These are phyloP conservation scores for Endothia cerciana DNA, from an alignment of 2,329 filamentous ascomycete species.

Conservation along the genomic window DNA sequence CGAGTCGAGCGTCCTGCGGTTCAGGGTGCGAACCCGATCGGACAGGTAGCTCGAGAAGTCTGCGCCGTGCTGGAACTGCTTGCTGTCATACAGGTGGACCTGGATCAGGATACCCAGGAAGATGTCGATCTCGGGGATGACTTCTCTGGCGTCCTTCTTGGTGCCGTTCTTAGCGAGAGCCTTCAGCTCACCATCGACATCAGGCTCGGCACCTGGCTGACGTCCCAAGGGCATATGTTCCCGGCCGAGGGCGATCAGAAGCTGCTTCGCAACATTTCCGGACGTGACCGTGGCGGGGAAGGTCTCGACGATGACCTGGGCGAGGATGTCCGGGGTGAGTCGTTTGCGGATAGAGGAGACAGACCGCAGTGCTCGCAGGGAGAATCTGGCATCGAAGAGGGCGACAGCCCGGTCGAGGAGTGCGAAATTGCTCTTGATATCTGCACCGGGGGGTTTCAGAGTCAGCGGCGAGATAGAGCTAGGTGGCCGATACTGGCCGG, in stretches of 20 bases:
- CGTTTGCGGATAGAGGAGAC: slow-evolving; percentile 96
- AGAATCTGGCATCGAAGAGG: slow-evolving; percentile 93
- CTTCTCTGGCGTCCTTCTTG: slow-evolving; percentile 70
- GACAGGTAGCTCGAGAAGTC: slow-evolving; percentile 84
- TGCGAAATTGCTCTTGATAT: slow-evolving; percentile 93
- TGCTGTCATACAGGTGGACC: slow-evolving; percentile 86
- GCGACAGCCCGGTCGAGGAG: slow-evolving; percentile 90
- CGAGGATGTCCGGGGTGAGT: slow-evolving; percentile 79
- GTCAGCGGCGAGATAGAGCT: slow-evolving; percentile 11
- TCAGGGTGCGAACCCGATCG: slow-evolving; percentile 83
- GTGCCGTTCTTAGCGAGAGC: slow-evolving; percentile 53
- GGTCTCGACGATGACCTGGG: slow-evolving; percentile 79
- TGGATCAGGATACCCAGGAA: slow-evolving; percentile 86
- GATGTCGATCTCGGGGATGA: slow-evolving; percentile 84
- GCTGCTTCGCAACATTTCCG: slow-evolving; percentile 67
- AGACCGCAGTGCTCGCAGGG: slow-evolving; percentile 88
- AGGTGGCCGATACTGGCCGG: not conserved
- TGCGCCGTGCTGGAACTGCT: slow-evolving; percentile 77
- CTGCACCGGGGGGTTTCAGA: slow-evolving; percentile 50
- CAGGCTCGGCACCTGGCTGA: slow-evolving; percentile 67
- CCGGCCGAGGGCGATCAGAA: slow-evolving; percentile 72
- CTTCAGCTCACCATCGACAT: slow-evolving; percentile 68
- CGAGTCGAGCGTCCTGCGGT: slow-evolving; percentile 91
- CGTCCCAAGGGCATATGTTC: slow-evolving; percentile 66
- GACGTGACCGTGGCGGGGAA: slow-evolving; percentile 67